A percentile compares a stretch with the other conserved stretches of the same genome.
phyloP scores from a whole-genome alignment of 192 early-diverging fungal genomes.

The Spizellomyces punctatus region DNA sequence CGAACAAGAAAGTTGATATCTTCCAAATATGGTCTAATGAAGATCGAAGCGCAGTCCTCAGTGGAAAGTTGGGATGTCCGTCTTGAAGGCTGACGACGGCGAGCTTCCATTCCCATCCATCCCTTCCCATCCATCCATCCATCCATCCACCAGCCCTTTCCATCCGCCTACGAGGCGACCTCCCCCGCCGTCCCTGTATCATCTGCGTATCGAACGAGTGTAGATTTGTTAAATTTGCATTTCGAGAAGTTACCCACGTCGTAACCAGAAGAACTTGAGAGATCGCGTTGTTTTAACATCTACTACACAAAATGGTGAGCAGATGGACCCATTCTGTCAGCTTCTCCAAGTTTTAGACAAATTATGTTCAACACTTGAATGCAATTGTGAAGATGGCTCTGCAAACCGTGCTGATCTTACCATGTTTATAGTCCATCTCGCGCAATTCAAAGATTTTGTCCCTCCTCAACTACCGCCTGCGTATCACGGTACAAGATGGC shows the following conservation, averaged over 20 bases:
- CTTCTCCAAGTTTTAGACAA: not conserved
- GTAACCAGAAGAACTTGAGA: not conserved
- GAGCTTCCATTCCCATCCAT: not conserved
- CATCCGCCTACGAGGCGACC: not conserved
- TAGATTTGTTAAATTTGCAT: not conserved
- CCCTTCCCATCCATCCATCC: not conserved
- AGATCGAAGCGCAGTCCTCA: too few species aligned
- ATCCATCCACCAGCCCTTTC: not conserved
- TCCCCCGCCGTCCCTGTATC: not conserved
- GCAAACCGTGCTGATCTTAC: not conserved
- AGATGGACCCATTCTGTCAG: not conserved
- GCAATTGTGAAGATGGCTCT: too few species aligned
- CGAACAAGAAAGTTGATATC: too few species aligned
- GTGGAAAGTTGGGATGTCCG: too few species aligned
- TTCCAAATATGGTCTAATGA: too few species aligned
- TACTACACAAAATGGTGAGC: not conserved
- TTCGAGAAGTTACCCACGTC: not conserved
- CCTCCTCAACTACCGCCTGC: slow-evolving; percentile 92
- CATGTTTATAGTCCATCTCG: slow-evolving; percentile 17
- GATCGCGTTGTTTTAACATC: not conserved
- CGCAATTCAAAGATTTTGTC: slow-evolving; percentile 82
- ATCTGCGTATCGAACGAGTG: not conserved
- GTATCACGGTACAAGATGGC: slow-evolving; percentile 89
- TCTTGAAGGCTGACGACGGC: not conserved
- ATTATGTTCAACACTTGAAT: not conserved